phyloP scores from a whole-genome alignment of 176 grass and related monocot species.

The Rhynchospora tenuis region DNA sequence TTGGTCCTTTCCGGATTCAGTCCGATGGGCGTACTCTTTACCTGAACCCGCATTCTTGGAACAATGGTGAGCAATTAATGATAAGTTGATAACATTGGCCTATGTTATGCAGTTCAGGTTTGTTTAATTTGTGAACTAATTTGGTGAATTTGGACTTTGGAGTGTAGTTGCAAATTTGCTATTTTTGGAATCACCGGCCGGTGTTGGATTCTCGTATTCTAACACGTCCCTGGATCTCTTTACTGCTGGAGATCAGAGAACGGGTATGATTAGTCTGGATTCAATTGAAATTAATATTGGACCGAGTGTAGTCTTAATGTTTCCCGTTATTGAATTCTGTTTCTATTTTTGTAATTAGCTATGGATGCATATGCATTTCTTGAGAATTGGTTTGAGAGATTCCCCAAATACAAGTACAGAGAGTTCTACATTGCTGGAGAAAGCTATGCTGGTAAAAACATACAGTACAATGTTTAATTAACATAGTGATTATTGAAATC shows the following conservation, averaged over 20 bases:
- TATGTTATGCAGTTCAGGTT: not conserved
- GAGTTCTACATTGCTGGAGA: constrained; percentile 96
- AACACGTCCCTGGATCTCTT: constrained; percentile 81
- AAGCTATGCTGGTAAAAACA: constrained; percentile 72
- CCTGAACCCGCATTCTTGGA: constrained; percentile 83
- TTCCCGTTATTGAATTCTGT: constrained; percentile 1
- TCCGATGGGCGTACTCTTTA: constrained; percentile 63
- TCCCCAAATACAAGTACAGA: constrained; percentile 80
- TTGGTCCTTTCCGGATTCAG: constrained; percentile 88
- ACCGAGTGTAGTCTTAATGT: not conserved
- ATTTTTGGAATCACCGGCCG: constrained; percentile 91
- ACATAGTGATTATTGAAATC: not conserved
- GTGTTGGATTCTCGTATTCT: constrained; percentile 94
- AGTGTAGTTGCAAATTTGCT: constrained; percentile 81
- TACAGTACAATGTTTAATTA: not conserved
- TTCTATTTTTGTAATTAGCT: constrained; percentile 40
- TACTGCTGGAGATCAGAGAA: constrained; percentile 66
- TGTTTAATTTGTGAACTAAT: constrained; percentile 8
- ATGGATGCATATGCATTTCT: constrained; percentile 78
- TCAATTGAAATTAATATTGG: not conserved
- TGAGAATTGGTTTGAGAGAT: constrained; percentile 81
- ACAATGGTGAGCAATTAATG: constrained; percentile 48
- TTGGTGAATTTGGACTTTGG: constrained; percentile 20
- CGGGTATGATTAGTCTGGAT: constrained; percentile 41
- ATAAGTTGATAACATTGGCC: not conserved